Percentiles rank a stretch among this genome's conserved stretches.
Conservation (phyloP, 2,329 filamentous ascomycete genomes). For the Dactylellina cionopaga region DNA sequence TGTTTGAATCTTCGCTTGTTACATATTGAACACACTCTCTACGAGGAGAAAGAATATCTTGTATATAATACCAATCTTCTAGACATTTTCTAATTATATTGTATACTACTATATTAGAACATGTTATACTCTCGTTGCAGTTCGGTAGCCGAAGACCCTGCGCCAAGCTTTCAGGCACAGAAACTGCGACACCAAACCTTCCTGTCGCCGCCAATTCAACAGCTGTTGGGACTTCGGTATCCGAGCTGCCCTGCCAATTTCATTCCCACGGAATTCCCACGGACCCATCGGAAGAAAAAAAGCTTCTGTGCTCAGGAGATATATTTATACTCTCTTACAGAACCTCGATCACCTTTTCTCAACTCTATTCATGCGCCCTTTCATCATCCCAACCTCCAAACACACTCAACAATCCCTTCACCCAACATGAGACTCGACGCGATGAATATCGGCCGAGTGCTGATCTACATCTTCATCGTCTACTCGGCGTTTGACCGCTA, state of each 20-base stretch:
- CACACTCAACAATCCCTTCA: neutral
- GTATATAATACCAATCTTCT: constrained; percentile 46
- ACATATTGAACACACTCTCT: constrained; percentile 39
- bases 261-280: constrained; percentile 1
- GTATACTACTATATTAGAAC: too few relatives aligned
- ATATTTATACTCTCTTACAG: too few relatives aligned
- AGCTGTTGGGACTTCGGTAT: constrained; percentile 50
- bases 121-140: too few relatives aligned
- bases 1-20: constrained; percentile 47
- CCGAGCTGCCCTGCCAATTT: constrained; percentile 27
- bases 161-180: constrained; percentile 28
- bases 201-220: too few relatives aligned
- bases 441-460: constrained; percentile 15
- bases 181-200: constrained; percentile 10
- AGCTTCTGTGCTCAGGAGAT: too few relatives aligned
- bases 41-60: constrained; percentile 26
- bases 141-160: constrained; percentile 13
- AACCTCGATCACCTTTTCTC: neutral
- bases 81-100: neutral
- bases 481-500: constrained; percentile 40
- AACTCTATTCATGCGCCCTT: neutral
- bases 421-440: constrained; percentile 32
- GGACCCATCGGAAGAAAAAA: too few relatives aligned
- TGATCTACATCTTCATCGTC: constrained; percentile 35
- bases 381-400: neutral